These are phyloP conservation scores for Beauveria sp. DNA, from an alignment of 2,329 filamentous ascomycete species.

Conservation along the genomic window DNA sequence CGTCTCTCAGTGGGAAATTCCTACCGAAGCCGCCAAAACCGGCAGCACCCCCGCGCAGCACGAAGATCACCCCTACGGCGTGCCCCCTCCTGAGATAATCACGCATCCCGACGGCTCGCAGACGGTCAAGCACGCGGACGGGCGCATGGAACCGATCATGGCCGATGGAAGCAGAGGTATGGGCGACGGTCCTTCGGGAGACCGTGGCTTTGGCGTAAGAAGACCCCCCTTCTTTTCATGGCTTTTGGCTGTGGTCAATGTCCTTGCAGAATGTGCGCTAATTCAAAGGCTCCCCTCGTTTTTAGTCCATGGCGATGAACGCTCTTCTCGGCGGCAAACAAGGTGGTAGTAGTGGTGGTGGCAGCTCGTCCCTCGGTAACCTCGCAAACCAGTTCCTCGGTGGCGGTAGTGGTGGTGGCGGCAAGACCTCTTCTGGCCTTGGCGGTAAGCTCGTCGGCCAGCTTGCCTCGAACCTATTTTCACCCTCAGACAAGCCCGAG, in stretches of 20 bases:
- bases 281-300: not conserved
- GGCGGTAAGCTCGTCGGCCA: constrained; percentile 50
- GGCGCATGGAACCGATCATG: constrained; percentile 52
- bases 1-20: constrained; percentile 66
- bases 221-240: constrained; percentile 8
- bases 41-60: constrained; percentile 51
- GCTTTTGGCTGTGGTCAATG: not conserved
- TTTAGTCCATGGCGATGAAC: constrained; percentile 53
- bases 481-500: constrained; percentile 39
- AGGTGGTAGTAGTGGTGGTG: constrained; percentile 24
- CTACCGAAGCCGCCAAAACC: constrained; percentile 55
- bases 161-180: constrained; percentile 44
- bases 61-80: constrained; percentile 55
- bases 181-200: constrained; percentile 44
- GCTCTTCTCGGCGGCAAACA: constrained; percentile 46
- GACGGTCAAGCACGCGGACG: constrained; percentile 53
- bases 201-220: constrained; percentile 60
- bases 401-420: constrained; percentile 25
- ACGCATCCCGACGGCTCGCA: constrained; percentile 56
- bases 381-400: constrained; percentile 42
- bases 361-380: constrained; percentile 35
- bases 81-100: constrained; percentile 49
- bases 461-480: constrained; percentile 48
- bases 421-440: constrained; percentile 30
- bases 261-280: not conserved